Evolutionary conservation across 257 asterid species (phyloP), one percentile per base, ranked within the genome.

Genomic region (Catharanthus roseus): DNA sequence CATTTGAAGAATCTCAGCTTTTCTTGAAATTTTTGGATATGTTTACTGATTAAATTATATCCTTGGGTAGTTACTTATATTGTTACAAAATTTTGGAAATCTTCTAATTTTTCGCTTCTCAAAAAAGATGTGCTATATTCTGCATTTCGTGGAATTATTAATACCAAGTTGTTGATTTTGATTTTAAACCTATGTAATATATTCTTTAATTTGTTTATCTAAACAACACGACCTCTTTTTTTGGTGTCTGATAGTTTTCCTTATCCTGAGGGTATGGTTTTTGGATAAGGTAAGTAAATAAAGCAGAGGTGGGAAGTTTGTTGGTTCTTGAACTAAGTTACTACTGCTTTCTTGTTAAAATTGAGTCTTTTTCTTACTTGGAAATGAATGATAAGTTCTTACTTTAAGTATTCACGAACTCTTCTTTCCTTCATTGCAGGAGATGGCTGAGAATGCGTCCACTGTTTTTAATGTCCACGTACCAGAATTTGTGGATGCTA

Each of bases 391-490:
- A 31, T 31, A 4, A 41, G 47, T 56, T 55, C 51, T 74, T 76
- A 33, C 57, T 24, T 16, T 73, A 42, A 70, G n/a, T 7, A 21
- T 62, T 33, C 67, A 54, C 60, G 33, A 63, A 56, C 21, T 38
- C 31, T 50, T 21, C 69, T 67, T 69, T 73, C 80, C 58, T 61
- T 64, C 71, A 75, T 74, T 72, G 82, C 72, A 91, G 99, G 99
- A 91, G 89, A 91, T 91, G 97, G 99, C 99, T 21, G 97, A 95
- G 85, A 95, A 95, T 81, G 99, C 99, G 55, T 95, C 99, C 63
- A 91, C 99, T 42, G 96, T 95, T 26, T 95, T 95, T 88, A 95
- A 95, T 69, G 97, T 95, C 53, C 99, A 95, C 47, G 97, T 95
- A 75, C 83, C 99, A 21, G 97, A 87, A 74, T 95, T 95, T 87